These are phyloP conservation scores for Leccinum variicolor DNA, from an alignment of 768 basidiomycete species.

Conservation along the genomic window DNA sequence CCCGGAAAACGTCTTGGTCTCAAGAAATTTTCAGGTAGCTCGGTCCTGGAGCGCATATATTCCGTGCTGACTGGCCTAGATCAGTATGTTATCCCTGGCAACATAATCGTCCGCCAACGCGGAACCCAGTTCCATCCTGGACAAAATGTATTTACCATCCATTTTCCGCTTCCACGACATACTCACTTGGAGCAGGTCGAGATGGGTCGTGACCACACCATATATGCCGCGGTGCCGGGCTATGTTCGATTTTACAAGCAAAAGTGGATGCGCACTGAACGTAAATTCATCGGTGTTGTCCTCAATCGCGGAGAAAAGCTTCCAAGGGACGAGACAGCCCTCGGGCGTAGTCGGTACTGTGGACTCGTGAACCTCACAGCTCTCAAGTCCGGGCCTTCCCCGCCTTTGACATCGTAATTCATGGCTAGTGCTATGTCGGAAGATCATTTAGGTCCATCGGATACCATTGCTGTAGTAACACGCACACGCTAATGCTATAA, in stretches of 20 bases:
- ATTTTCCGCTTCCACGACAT: background rate
- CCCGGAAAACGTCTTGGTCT: conserved; percentile 92
- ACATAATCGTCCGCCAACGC: conserved; percentile 94
- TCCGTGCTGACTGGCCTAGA: conserved; percentile 45
- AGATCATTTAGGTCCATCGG: background rate
- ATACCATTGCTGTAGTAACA: conserved; percentile 18
- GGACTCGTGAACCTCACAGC: conserved; percentile 66
- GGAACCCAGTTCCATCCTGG: conserved; percentile 93
- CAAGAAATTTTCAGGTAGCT: conserved; percentile 91
- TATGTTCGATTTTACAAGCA: conserved; percentile 92
- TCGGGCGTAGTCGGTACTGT: conserved; percentile 85
- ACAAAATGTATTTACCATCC: conserved; percentile 65
- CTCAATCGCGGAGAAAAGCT: conserved; percentile 79
- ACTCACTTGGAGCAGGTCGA: conserved; percentile 56
- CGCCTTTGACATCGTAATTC: conserved; percentile 2
- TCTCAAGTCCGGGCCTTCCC: conserved; percentile 13
- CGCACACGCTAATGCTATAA: conserved; percentile 10
- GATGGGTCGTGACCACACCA: conserved; percentile 91
- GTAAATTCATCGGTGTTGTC: conserved; percentile 83
- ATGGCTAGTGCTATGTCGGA: background rate
- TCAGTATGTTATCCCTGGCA: conserved; percentile 88
- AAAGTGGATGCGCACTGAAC: conserved; percentile 68
- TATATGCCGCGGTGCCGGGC: conserved; percentile 87
- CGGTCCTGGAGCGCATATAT: background rate
- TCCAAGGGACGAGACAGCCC: conserved; percentile 70